Evolutionary conservation across 352 stramenopile genomes (phyloP).

Genomic region (Pythium biforme): DNA sequence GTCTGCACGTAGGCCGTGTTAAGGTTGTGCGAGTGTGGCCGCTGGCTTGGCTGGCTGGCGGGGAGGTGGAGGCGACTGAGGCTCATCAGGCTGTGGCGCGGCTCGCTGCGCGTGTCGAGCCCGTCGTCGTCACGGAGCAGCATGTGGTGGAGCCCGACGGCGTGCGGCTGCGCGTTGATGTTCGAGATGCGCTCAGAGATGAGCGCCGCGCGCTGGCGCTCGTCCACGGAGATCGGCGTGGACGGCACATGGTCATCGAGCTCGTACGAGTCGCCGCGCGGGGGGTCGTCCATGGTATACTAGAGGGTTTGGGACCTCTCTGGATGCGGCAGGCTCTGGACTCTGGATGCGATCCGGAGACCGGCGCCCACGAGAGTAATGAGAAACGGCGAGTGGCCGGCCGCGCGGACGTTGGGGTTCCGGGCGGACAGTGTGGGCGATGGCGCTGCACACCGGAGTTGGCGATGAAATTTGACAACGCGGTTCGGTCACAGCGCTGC

Average conservation of each 20-base stretch:
- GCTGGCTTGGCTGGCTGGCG: conserved; percentile 1
- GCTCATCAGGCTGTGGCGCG: conserved; percentile 11
- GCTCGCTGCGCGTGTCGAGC: conserved; percentile 7
- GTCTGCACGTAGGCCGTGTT: conserved; percentile 24
- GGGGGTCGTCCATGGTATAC: conserved; percentile 2
- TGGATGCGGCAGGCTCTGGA: background rate
- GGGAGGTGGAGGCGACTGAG: background rate
- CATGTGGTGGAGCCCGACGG: conserved; percentile 24
- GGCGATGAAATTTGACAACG: too few relatives aligned
- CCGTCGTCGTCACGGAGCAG: conserved; percentile 8
- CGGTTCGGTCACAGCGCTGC: too few relatives aligned
- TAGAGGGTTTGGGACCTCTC: background rate
- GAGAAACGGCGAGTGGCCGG: background rate
- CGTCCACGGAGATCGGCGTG: conserved; percentile 26
- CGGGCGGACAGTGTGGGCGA: background rate
- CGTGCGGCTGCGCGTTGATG: conserved; percentile 20
- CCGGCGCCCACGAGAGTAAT: too few relatives aligned
- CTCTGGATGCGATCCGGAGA: background rate
- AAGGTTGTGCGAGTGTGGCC: conserved; percentile 19
- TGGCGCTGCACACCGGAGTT: too few relatives aligned
- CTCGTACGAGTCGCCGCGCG: conserved; percentile 16
- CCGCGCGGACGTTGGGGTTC: background rate
- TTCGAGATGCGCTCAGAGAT: conserved; percentile 29
- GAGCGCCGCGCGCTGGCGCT: conserved; percentile 26
- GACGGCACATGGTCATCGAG: conserved; percentile 23